Evolutionary conservation across 2,329 filamentous ascomycete species (phyloP).

Genomic region (Hypoxylon sp.): DNA sequence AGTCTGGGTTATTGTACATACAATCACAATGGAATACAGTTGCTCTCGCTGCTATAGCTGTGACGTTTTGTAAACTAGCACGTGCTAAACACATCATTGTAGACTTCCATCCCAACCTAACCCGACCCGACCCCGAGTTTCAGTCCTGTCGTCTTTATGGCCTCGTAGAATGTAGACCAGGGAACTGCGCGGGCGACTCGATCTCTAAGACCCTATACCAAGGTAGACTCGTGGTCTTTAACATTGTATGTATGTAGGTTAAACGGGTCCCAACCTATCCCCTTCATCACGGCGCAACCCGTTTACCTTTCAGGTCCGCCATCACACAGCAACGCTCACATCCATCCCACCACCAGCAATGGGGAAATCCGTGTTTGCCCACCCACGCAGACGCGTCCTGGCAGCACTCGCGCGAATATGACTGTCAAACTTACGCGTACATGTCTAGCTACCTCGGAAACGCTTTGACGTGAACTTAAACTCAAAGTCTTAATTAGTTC

Average conservation of each 20-base stretch:
- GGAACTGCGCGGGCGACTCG: neutral
- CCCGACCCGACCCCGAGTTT: no score
- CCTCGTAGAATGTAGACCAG: neutral
- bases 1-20: slow-evolving; percentile 11
- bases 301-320: neutral
- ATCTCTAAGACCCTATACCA: neutral
- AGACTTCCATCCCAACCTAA: neutral
- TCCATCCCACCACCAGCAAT: neutral
- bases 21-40: neutral
- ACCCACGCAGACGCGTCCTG: neutral
- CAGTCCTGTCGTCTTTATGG: neutral
- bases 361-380: slow-evolving; percentile 8
- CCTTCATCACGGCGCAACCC: no score
- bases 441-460: no score
- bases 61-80: no score
- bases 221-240: no score
- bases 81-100: neutral
- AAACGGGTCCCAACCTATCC: neutral
- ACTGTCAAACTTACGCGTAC: neutral
- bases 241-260: no score
- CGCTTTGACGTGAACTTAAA: slow-evolving; percentile 4
- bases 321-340: neutral
- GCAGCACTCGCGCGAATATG: neutral
- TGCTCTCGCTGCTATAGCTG: neutral
- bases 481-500: no score